Base-by-base conservation (phyloP, 179 eudicot genomes). In the Pouteria campechiana region DNA sequence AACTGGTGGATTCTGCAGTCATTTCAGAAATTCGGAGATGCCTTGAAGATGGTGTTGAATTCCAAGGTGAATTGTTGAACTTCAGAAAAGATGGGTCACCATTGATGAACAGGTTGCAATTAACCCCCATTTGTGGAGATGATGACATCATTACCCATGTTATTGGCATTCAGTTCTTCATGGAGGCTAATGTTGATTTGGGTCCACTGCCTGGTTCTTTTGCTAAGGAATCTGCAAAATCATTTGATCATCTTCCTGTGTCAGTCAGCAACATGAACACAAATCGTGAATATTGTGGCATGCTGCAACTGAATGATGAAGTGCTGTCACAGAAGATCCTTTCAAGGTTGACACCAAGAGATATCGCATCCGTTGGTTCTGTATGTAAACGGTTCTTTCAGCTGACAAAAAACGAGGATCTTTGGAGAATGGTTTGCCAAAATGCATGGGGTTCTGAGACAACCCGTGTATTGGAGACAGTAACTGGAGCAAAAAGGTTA, bases 401-500 rank as follows among this genome's bases (percentile, higher is more conserved):
- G 32, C 40, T 84, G 15, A 72, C 97, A 31, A 84, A 59, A 57
- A 78, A 74, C 20, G 97, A 88, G 52, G 95, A 88, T 52, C 71
- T 88, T 25, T 88, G 97, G 97, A 70, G 77, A 75, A 71, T 73
- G 74, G 93, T 88, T 13, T 88, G 97, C 49, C 97, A 88, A 44
- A 88, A 78, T 74, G 97, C 93, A 31, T 88, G 97, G 97, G 97
- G 97, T 32, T 68, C 61, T 44, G 97, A 88, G 63, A 88, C 95
- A 7, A 84, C 97, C 16, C 55, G 89, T 3, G 75, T 88, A 33
- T 39, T 88, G 15, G 95, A 84, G 63, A 60, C 93, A 0, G 97
- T 84, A 50, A 88, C 97, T 17, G 93, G 83, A 23, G 81, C 95
- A 22, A 88, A 81, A 54, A 62, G 97, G 48, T 72, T 84, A n/a